Conservation (phyloP, 768 basidiomycete genomes). For the Naematelia encephala region DNA sequence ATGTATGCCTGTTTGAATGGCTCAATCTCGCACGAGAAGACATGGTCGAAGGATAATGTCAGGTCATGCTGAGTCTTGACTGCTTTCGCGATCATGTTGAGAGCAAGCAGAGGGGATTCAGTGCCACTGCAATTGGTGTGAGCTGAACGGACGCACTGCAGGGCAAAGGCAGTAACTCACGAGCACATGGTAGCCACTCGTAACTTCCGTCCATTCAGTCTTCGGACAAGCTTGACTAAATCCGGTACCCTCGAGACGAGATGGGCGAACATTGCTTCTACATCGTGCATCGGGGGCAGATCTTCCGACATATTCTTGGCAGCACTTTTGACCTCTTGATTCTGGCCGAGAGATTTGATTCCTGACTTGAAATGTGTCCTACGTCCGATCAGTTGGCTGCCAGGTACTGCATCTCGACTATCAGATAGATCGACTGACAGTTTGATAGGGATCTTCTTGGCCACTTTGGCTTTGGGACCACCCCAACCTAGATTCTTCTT, state of each 20-base stretch:
- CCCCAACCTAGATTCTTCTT: slow-evolving; percentile 21
- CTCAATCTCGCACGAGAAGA: slow-evolving; percentile 95
- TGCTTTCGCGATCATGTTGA: slow-evolving; percentile 75
- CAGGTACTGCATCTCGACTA: not conserved
- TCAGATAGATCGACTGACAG: slow-evolving; percentile 27
- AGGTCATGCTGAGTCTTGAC: slow-evolving; percentile 66
- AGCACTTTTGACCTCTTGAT: slow-evolving; percentile 23
- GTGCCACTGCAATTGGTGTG: slow-evolving; percentile 63
- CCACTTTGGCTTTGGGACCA: slow-evolving; percentile 19
- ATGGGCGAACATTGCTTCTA: slow-evolving; percentile 41
- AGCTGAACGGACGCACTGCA: not conserved
- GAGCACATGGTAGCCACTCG: slow-evolving; percentile 89
- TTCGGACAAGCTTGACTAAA: slow-evolving; percentile 40
- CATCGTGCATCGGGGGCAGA: slow-evolving; percentile 37
- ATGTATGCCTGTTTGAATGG: slow-evolving; percentile 98
- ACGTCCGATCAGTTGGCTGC: not conserved
- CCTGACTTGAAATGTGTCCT: slow-evolving; percentile 29
- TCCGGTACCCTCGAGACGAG: slow-evolving; percentile 38
- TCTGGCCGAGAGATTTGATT: slow-evolving; percentile 24
- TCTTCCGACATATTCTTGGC: slow-evolving; percentile 36
- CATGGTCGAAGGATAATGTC: slow-evolving; percentile 74
- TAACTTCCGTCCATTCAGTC: slow-evolving; percentile 67
- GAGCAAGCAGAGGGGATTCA: slow-evolving; percentile 85
- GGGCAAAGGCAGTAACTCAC: slow-evolving; percentile 20
- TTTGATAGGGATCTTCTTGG: slow-evolving; percentile 30